These are phyloP conservation scores for Yamadazyma paraphyllophila DNA, from an alignment of 805 yeast species.

Conservation along the genomic window DNA sequence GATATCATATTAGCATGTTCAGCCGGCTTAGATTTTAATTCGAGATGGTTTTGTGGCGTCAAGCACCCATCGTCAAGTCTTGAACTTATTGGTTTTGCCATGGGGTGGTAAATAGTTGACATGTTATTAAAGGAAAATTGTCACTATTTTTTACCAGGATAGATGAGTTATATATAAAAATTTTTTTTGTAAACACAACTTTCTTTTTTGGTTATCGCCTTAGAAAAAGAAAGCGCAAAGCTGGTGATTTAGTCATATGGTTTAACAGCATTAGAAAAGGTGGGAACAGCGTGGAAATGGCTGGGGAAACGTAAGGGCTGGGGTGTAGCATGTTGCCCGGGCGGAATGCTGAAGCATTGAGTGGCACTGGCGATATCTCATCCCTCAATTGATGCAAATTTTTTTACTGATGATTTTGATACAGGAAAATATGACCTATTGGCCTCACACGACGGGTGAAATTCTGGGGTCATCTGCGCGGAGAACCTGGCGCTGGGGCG, in stretches of 20 bases:
- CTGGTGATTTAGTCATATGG: background rate
- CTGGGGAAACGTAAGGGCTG: no score
- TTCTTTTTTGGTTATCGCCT: slow-evolving; percentile 12
- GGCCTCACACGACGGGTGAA: slow-evolving; percentile 4
- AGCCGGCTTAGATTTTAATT: background rate
- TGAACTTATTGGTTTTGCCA: slow-evolving; percentile 17
- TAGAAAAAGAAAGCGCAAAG: slow-evolving; percentile 7
- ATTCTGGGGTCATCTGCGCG: slow-evolving; percentile 9
- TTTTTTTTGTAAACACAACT: slow-evolving; percentile 9
- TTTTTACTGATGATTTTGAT: background rate
- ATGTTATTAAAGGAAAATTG: slow-evolving; percentile 12
- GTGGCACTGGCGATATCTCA: background rate
- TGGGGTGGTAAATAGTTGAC: slow-evolving; percentile 35
- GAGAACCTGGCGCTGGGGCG: no score
- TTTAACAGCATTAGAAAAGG: background rate
- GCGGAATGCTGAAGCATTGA: background rate
- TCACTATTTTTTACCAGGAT: background rate
- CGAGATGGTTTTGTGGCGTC: slow-evolving; percentile 12
- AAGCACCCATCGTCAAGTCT: slow-evolving; percentile 12
- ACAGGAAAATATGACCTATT: slow-evolving; percentile 7
- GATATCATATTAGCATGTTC: background rate
- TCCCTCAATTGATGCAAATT: slow-evolving; percentile 9
- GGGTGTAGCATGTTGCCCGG: no score
- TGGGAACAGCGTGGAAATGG: no score
- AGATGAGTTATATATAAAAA: slow-evolving; percentile 11